Base-by-base conservation (phyloP, 495 filamentous ascomycete genomes). In the Penicillium fimorum region DNA sequence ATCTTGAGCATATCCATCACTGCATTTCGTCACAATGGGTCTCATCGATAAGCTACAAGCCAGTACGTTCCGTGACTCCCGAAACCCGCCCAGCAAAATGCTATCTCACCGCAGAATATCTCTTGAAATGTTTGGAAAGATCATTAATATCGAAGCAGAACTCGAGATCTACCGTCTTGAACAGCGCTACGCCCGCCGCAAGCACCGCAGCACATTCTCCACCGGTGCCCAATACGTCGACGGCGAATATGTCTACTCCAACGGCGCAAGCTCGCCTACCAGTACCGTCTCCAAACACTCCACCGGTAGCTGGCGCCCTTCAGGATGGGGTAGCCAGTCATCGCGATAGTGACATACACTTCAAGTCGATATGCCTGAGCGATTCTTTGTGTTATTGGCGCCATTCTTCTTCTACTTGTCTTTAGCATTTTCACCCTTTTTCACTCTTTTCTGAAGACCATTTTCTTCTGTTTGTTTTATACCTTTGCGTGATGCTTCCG, bases 101-200 rank as follows among this genome's bases (percentile, higher is more conserved):
- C 7, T 9, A 20, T n/a, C 1, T 46, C 53, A 50, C 35, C 8
- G 13, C n/a, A 18, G 3, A 8, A 24, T 5, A 20, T 17, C 15
- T 15, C 6, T 38, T 17, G 35, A 17, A 38, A 41, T 25, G 20
- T 3, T 30, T 5, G 18, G 27, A 55, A 52, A 53, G 17, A 50
- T 58, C 56, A 65, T 59, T 54, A 54, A 50, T 32, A 32, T 43
- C 79, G 5, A 18, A 61, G 6, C 64, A 81, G 81, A 87, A 76
- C 79, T 91, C 60, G 90, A 96, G 79, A 84, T 96, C 65, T 94
- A 92, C 79, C 89, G 90, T 30, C 85, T 97, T 57, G 92, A 97
- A 75, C 87, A 96, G 74, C 84, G 90, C 45, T 97, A 97, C 77
- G 92, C 90, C 33, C 87, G 85, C 63, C 87, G 90, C 69, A 88